Evolutionary conservation across 306 rosid genomes (phyloP).

Genomic region (Cicer cuneatum): DNA sequence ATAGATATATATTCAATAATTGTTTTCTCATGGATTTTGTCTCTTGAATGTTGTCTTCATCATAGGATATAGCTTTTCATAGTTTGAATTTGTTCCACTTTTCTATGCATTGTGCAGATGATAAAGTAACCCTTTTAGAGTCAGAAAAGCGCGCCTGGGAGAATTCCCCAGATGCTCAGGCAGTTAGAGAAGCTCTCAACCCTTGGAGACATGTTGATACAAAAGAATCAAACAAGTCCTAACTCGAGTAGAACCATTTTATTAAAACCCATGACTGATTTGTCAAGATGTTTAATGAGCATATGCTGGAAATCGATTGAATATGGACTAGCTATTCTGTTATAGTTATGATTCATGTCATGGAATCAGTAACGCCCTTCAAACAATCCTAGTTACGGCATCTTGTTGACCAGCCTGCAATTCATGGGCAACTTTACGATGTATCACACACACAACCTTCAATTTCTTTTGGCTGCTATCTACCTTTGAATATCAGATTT

Average conservation of each 20-base stretch:
- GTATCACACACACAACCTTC: neutral
- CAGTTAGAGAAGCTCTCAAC: constrained; percentile 64
- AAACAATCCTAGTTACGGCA: neutral
- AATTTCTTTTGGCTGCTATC: neutral
- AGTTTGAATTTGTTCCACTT: constrained; percentile 29
- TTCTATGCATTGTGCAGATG: constrained; percentile 60
- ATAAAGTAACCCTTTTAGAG: constrained; percentile 87
- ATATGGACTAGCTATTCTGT: constrained; percentile 17
- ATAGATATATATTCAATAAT: neutral
- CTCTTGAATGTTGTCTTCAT: neutral
- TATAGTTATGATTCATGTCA: constrained; percentile 1
- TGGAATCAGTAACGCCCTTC: neutral
- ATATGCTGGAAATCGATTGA: constrained; percentile 18
- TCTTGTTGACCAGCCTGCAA: neutral
- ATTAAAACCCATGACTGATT: constrained; percentile 10
- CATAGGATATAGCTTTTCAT: constrained; percentile 9
- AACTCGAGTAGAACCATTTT: constrained; percentile 32
- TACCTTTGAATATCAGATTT: neutral
- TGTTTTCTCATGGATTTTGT: constrained; percentile 25
- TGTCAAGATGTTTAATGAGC: constrained; percentile 6
- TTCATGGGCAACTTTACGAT: neutral
- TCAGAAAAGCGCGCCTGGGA: constrained; percentile 85
- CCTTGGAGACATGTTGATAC: constrained; percentile 53
- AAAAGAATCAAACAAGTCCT: constrained; percentile 46
- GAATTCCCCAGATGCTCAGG: constrained; percentile 79